Evolutionary conservation across 192 early-diverging fungal genomes (phyloP).

Genomic region (Linnemannia elongata): DNA sequence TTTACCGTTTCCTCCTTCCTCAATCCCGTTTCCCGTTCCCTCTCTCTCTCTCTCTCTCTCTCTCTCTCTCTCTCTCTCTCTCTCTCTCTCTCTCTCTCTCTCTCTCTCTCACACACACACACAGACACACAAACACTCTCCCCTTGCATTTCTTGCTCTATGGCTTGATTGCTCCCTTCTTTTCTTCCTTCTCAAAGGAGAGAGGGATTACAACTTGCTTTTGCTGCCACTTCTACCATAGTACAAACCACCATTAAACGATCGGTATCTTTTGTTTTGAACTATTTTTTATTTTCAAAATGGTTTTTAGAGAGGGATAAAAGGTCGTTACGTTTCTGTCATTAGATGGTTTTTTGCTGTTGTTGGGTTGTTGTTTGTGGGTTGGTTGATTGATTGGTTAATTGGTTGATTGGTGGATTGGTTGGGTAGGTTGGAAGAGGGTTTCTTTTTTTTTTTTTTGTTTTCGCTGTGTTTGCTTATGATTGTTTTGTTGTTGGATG

Average conservation of each 20-base stretch:
- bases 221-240: too few relatives aligned
- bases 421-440: too few relatives aligned
- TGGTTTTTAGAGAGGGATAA: background rate
- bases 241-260: too few relatives aligned
- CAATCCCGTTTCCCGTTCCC: too few relatives aligned
- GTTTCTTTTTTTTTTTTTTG: slow-evolving; percentile 1
- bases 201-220: too few relatives aligned
- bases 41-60: background rate
- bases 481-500: background rate
- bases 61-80: background rate
- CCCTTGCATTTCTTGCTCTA: background rate
- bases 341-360: background rate
- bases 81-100: background rate
- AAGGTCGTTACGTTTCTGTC: background rate
- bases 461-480: background rate
- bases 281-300: background rate
- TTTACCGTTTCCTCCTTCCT: background rate
- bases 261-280: background rate
- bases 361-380: background rate
- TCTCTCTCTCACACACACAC: background rate
- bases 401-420: too few relatives aligned
- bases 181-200: background rate
- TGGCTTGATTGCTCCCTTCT: background rate
- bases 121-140: background rate
- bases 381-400: too few relatives aligned